These are phyloP conservation scores for Blastobotrys illinoisensis DNA, from an alignment of 1,139 yeast species.

Conservation along the genomic window DNA sequence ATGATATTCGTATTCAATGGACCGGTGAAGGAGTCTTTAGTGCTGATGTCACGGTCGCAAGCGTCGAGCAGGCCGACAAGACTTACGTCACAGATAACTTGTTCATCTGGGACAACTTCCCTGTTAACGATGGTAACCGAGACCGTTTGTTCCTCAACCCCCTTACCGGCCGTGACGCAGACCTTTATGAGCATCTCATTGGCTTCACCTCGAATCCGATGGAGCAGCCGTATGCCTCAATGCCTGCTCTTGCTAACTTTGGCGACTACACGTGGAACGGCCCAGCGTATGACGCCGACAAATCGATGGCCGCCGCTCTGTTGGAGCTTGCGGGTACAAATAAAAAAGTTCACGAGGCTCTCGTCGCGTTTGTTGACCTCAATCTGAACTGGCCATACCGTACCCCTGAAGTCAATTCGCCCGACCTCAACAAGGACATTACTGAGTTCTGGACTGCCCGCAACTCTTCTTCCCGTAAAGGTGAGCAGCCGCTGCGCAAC, in stretches of 20 bases:
- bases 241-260: neutral
- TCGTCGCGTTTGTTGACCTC: neutral
- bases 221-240: neutral
- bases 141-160: neutral
- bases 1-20: neutral
- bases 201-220: neutral
- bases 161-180: neutral
- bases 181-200: neutral
- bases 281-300: neutral
- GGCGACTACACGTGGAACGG: neutral
- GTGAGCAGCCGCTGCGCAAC: neutral
- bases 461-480: neutral
- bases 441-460: neutral
- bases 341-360: neutral
- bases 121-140: neutral
- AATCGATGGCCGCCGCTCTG: neutral
- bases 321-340: neutral
- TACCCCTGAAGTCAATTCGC: neutral
- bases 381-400: neutral
- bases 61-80: neutral
- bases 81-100: neutral
- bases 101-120: neutral
- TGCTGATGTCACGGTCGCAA: neutral
- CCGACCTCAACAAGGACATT: neutral
- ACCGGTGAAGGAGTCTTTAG: neutral